Percentiles rank a stretch among this genome's conserved stretches.
Evolutionary conservation across 2,329 filamentous ascomycete species (phyloP).

Genomic region (Aspergillus arachidicola): DNA sequence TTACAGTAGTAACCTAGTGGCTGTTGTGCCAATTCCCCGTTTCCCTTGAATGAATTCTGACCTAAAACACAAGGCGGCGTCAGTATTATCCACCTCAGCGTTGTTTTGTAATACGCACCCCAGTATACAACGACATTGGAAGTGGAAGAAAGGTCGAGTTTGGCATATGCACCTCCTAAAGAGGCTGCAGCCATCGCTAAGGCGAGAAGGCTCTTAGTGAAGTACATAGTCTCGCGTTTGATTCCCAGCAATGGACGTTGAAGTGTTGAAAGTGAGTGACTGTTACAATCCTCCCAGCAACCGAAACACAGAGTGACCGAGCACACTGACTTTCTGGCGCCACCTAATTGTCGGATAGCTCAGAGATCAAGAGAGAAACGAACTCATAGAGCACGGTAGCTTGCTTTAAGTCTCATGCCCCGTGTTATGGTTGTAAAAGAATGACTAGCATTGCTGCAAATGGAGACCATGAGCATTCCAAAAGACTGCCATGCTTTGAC

Average conservation of each 20-base stretch:
- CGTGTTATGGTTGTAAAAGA: background rate
- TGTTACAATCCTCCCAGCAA: background rate
- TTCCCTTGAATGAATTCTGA: constrained; percentile 63
- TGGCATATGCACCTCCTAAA: constrained; percentile 39
- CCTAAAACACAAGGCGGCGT: constrained; percentile 32
- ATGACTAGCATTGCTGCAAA: background rate
- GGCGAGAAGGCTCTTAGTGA: constrained; percentile 26
- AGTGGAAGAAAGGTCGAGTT: constrained; percentile 47
- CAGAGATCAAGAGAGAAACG: background rate
- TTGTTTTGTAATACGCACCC: constrained; percentile 43
- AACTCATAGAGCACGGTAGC: background rate
- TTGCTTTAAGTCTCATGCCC: background rate
- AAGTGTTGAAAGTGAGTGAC: background rate
- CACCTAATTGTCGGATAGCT: no score
- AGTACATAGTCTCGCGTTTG: constrained; percentile 27
- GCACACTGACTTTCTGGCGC: background rate
- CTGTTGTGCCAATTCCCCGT: constrained; percentile 53
- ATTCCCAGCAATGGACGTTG: background rate
- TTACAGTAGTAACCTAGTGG: constrained; percentile 62
- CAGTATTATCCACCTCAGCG: background rate
- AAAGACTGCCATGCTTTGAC: background rate
- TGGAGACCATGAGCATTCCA: background rate
- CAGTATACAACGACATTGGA: constrained; percentile 68
- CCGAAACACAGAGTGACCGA: background rate
- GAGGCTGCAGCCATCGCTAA: constrained; percentile 32